Evolutionary conservation across 257 asterid species (phyloP).

Genomic region (Nemophila menziesii): DNA sequence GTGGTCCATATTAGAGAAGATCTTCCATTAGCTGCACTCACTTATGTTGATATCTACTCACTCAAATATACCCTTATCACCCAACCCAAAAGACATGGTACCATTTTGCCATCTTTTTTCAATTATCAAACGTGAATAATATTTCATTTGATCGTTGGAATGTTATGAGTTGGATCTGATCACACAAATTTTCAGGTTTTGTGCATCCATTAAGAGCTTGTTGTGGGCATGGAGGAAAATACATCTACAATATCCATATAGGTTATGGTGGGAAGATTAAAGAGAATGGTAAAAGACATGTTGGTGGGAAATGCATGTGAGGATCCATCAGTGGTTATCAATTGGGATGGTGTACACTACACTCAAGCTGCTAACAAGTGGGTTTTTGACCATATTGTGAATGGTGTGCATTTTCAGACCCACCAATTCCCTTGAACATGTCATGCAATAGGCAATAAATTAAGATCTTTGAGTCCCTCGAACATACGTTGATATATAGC

Average conservation of each 20-base stretch:
- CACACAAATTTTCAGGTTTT: conserved; percentile 34
- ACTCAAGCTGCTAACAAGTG: conserved; percentile 15
- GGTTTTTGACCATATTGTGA: conserved; percentile 9
- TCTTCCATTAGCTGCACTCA: too few species aligned
- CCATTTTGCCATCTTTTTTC: too few species aligned
- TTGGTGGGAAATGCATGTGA: conserved; percentile 61
- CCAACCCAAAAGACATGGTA: too few species aligned
- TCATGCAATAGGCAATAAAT: conserved; percentile 12
- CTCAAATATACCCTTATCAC: too few species aligned
- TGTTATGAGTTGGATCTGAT: neutral
- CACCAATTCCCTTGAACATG: conserved; percentile 6
- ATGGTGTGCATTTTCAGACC: conserved; percentile 11
- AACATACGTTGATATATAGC: too few species aligned
- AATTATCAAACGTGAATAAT: too few species aligned
- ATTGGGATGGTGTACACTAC: conserved; percentile 16
- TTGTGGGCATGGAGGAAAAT: conserved; percentile 89
- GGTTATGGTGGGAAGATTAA: conserved; percentile 55
- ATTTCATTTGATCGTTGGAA: too few species aligned
- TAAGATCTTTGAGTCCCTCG: too few species aligned
- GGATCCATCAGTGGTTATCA: conserved; percentile 35
- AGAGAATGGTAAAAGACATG: conserved; percentile 50
- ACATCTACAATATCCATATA: conserved; percentile 39
- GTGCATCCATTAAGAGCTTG: conserved; percentile 59
- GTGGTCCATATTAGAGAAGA: too few species aligned
- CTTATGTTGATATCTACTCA: too few species aligned